Conservation (phyloP, 163 green algal species). For the Dunaliella salina region DNA sequence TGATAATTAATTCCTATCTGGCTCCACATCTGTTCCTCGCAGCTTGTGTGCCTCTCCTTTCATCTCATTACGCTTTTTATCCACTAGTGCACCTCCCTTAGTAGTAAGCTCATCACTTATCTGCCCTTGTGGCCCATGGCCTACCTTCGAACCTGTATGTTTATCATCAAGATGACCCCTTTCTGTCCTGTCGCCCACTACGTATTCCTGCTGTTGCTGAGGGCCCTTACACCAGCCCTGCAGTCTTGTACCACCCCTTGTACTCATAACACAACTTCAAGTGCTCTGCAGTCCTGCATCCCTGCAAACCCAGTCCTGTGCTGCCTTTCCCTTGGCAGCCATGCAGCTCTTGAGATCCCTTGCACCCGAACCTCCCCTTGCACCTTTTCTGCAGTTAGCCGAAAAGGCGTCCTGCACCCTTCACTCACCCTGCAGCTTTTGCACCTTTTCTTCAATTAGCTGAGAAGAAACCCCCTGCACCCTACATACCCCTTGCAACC, state of each 20-base stretch:
- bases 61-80: too few relatives aligned
- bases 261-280: background rate
- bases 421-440: background rate
- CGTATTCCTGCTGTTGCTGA: too few relatives aligned
- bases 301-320: background rate
- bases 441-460: slow-evolving; percentile 16
- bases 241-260: background rate
- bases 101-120: too few relatives aligned
- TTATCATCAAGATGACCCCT: too few relatives aligned
- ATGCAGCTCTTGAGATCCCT: background rate
- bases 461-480: slow-evolving; percentile 34
- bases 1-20: too few relatives aligned
- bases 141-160: too few relatives aligned
- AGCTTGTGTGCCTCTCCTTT: too few relatives aligned
- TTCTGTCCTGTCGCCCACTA: too few relatives aligned
- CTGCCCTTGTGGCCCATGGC: too few relatives aligned
- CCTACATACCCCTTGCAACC: background rate
- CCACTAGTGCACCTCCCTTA: too few relatives aligned
- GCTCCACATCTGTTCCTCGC: too few relatives aligned
- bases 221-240: background rate
- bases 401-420: slow-evolving; percentile 29
- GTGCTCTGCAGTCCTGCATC: background rate
- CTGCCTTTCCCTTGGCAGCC: background rate
- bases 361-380: background rate
- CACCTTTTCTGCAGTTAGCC: slow-evolving; percentile 16